Evolutionary conservation across 139 green algal species (phyloP), one percentile per base, ranked within the genome.

Genomic region (Zygnema cylindricum): DNA sequence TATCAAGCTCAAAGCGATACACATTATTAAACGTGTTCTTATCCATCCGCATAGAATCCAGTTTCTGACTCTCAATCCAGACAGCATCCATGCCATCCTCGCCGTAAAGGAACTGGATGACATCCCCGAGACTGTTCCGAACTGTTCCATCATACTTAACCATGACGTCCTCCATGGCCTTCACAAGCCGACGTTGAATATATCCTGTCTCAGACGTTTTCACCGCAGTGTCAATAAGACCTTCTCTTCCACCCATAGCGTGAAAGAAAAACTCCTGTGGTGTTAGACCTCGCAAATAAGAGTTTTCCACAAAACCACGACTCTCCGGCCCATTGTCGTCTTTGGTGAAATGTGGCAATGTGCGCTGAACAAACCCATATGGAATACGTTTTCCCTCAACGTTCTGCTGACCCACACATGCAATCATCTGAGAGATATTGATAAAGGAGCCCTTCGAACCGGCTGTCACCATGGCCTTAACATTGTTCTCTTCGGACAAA

Each of bases 401-500:
- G 91, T 99, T 99, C 95, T 99, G 98, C 95, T 99, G 98, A 25
- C 97, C 98, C 91, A 99, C 97, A 84, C 98, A 99, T 0, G 97
- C 98, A 94, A 98, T 98, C 97, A 99, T 99, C 96, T 98, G 96
- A 1, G 97, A 99, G 93, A 99, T 99, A 95, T 99, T 99, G 93
- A 99, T 98, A 95, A 98, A 98, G 41, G 95, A 98, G 41, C 98
- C 98, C 95, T 99, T 99, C 91, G 92, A 96, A 33, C 97, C 97
- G 11, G 95, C 95, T 1, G 94, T 97, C 41, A 99, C 96, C 97
- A 99, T 99, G 90, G 96, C 96, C 91, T 99, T 97, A 33, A 99
- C 96, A 92, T 99, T 99, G 95, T 99, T 99, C 82, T 93, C 94
- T 86, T 97, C 97, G 43, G 93, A 91, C 69, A 99, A 92, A 16